Evolutionary conservation across 371 early-diverging fungal genomes (phyloP).

Genomic region (Mycotypha africana): DNA sequence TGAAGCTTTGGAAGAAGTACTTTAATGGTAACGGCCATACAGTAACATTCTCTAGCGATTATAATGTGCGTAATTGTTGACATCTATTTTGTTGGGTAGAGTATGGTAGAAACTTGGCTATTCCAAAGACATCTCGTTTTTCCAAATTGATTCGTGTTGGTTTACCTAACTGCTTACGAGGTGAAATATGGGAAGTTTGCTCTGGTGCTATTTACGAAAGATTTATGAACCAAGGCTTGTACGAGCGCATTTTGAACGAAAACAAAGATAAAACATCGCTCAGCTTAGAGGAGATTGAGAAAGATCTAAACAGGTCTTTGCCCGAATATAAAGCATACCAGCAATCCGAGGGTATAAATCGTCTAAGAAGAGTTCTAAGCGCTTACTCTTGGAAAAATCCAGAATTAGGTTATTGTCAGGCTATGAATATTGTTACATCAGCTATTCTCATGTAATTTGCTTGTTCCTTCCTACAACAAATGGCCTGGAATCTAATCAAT

Average conservation of each 20-base stretch:
- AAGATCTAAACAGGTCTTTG: conserved; percentile 88
- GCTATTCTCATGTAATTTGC: conserved; percentile 38
- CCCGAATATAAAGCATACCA: conserved; percentile 96
- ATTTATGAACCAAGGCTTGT: conserved; percentile 81
- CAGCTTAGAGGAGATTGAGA: conserved; percentile 94
- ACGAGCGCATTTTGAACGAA: conserved; percentile 68
- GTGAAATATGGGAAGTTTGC: conserved; percentile 95
- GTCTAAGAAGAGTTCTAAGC: conserved; percentile 83
- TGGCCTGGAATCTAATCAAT: background rate
- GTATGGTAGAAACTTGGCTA: conserved; percentile 87
- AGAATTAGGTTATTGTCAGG: conserved; percentile 97
- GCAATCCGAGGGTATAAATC: conserved; percentile 83
- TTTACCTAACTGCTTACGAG: conserved; percentile 84
- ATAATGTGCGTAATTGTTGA: background rate
- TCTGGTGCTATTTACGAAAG: conserved; percentile 87
- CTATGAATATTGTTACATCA: conserved; percentile 97
- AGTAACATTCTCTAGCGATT: too few species aligned
- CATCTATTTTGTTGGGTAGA: conserved; percentile 44
- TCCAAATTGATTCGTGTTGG: conserved; percentile 91
- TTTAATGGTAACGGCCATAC: conserved; percentile 43
- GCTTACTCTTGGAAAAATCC: conserved; percentile 84
- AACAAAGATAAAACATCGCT: conserved; percentile 60
- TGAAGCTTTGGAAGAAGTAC: conserved; percentile 73
- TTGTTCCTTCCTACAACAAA: background rate
- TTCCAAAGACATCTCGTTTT: conserved; percentile 77